A percentile compares a stretch with the other conserved stretches of the same genome.
Conservation (phyloP, 2,329 filamentous ascomycete genomes). For the Phyllosticta paracitricarpa region DNA sequence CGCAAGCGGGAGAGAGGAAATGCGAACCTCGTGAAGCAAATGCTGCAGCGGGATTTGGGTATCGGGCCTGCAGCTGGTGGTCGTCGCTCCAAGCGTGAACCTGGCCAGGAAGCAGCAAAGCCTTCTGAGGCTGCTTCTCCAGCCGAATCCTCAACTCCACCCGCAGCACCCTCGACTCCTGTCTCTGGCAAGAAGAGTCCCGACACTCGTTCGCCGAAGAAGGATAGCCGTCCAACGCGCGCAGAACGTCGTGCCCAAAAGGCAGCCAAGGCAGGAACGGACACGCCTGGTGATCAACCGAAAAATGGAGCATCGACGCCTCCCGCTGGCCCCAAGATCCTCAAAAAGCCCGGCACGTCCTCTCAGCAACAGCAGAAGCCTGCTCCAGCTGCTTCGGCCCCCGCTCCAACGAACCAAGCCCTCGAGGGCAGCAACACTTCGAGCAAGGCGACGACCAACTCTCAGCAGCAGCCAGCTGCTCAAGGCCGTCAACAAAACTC, state of each 20-base stretch:
- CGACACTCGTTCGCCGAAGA: slow-evolving; percentile 21
- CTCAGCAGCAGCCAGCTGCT: slow-evolving; percentile 4
- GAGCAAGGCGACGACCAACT: neutral
- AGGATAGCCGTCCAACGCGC: slow-evolving; percentile 26
- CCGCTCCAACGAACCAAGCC: slow-evolving; percentile 11
- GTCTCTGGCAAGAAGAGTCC: slow-evolving; percentile 1
- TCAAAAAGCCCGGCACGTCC: slow-evolving; percentile 11
- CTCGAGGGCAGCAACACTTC: neutral
- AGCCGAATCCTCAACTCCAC: slow-evolving; percentile 18
- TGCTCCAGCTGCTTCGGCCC: slow-evolving; percentile 1
- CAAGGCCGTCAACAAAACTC: slow-evolving; percentile 3
- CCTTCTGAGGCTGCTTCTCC: slow-evolving; percentile 19
- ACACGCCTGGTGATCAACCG: slow-evolving; percentile 20
- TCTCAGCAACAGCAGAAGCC: slow-evolving; percentile 14
- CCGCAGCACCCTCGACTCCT: neutral
- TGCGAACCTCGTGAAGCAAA: slow-evolving; percentile 44
- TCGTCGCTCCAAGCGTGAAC: slow-evolving; percentile 24
- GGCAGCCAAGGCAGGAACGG: slow-evolving; percentile 25
- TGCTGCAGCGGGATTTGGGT: slow-evolving; percentile 53
- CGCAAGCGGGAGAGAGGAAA: slow-evolving; percentile 45
- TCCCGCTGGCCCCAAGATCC: slow-evolving; percentile 11
- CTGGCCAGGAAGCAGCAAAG: slow-evolving; percentile 12
- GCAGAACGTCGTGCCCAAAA: slow-evolving; percentile 30
- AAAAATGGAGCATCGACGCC: slow-evolving; percentile 12
- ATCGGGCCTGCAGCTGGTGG: slow-evolving; percentile 38